These are phyloP conservation scores for Corchorus capsularis DNA, from an alignment of 345 rosid genomes.

Conservation along the genomic window DNA sequence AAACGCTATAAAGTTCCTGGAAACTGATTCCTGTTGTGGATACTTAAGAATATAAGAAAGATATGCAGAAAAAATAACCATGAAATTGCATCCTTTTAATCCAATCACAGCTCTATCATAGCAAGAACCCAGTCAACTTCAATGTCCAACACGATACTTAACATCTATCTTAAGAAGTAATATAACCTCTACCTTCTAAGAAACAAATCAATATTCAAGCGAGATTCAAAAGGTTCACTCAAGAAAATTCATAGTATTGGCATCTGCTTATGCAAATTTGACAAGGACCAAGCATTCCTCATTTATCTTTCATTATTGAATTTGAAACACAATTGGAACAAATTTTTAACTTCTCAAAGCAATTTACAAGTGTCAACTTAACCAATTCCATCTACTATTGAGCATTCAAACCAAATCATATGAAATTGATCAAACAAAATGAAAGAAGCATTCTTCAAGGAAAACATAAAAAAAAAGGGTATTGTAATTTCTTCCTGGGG, in stretches of 20 bases:
- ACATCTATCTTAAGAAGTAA: background rate
- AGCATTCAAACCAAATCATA: background rate
- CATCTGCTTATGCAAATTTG: background rate
- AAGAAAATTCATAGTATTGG: background rate
- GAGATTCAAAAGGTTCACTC: background rate
- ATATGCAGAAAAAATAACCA: background rate
- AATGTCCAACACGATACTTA: background rate
- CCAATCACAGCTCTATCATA: slow-evolving; percentile 1
- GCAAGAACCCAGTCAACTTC: background rate
- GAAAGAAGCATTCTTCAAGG: no score
- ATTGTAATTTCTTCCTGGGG: background rate
- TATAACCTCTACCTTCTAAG: background rate
- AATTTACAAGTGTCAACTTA: background rate
- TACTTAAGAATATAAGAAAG: background rate
- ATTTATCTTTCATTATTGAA: slow-evolving; percentile 7
- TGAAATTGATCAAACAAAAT: background rate
- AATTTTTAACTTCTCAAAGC: background rate
- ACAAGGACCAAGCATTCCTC: background rate
- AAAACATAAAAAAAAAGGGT: no score
- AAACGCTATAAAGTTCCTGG: background rate
- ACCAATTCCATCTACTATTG: background rate
- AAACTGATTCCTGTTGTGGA: background rate
- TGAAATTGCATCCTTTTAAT: background rate
- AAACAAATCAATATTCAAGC: background rate
- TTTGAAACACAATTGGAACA: background rate